phyloP scores from a whole-genome alignment of 306 rosid genomes.

The Malus asiatica region DNA sequence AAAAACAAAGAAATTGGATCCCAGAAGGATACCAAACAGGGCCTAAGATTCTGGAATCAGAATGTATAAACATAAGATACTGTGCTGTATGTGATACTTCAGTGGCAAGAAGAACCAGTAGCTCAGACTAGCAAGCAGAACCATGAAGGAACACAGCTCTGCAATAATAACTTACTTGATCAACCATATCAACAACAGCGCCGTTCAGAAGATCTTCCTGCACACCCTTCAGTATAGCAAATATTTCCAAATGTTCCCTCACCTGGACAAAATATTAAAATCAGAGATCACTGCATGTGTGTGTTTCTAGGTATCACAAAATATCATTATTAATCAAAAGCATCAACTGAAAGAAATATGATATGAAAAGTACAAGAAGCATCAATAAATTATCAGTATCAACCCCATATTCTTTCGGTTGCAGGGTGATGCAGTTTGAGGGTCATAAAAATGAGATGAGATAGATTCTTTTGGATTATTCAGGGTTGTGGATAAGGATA shows the following conservation, averaged over 20 bases:
- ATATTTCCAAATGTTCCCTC: conserved; percentile 88
- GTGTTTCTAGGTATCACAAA: background rate
- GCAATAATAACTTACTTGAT: conserved; percentile 60
- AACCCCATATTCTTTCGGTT: background rate
- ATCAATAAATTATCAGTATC: too few species aligned
- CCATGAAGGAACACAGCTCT: background rate
- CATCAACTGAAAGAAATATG: background rate
- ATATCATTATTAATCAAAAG: background rate
- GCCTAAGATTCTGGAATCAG: background rate
- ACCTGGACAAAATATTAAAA: conserved; percentile 43
- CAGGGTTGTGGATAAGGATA: background rate
- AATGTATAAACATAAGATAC: background rate
- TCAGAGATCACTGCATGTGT: background rate
- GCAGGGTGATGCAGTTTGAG: background rate
- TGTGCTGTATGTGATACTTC: background rate
- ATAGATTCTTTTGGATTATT: background rate
- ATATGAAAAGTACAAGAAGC: too few species aligned
- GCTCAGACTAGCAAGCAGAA: background rate
- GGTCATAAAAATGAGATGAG: background rate
- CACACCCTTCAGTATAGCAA: conserved; percentile 81
- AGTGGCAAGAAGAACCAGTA: background rate
- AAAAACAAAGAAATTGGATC: too few species aligned
- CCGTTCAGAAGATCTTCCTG: conserved; percentile 54
- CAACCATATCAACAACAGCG: conserved; percentile 66
- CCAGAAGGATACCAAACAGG: too few species aligned